These are phyloP conservation scores for Mycena olivaceomarginata DNA, from an alignment of 768 basidiomycete species.

Conservation along the genomic window DNA sequence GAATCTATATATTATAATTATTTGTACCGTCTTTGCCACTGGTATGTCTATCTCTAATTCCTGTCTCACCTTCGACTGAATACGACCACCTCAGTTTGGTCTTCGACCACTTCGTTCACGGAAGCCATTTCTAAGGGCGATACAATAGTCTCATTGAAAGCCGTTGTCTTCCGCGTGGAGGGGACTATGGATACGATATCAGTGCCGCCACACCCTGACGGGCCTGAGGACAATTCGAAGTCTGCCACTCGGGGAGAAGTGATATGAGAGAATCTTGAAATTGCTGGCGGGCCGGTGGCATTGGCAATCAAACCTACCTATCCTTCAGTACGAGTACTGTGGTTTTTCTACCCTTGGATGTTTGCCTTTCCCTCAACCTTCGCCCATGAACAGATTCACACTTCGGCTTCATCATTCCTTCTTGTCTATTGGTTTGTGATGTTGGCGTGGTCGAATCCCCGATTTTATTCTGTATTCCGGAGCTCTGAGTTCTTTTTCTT, in stretches of 20 bases:
- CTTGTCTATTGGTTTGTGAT: too few species aligned
- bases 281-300: too few species aligned
- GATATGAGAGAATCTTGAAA: too few species aligned
- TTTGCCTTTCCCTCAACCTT: too few species aligned
- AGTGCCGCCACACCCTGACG: slow-evolving; percentile 7
- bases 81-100: slow-evolving; percentile 17
- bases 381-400: too few species aligned
- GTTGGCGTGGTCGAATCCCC: too few species aligned
- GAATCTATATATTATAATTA: slow-evolving; percentile 6
- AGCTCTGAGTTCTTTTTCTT: too few species aligned
- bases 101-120: slow-evolving; percentile 23
- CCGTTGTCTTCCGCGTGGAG: slow-evolving; percentile 18
- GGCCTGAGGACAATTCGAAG: slow-evolving; percentile 20
- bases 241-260: slow-evolving; percentile 20
- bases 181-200: slow-evolving; percentile 16
- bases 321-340: too few species aligned
- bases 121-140: slow-evolving; percentile 19
- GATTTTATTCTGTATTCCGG: too few species aligned
- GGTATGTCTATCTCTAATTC: slow-evolving; percentile 15
- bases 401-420: too few species aligned
- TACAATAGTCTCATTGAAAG: slow-evolving; percentile 18
- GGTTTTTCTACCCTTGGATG: too few species aligned
- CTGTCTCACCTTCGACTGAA: not conserved
- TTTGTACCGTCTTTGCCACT: slow-evolving; percentile 20
- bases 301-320: too few species aligned